Percentiles rank a stretch among this genome's conserved stretches.
Evolutionary conservation across 2,329 filamentous ascomycete genomes (phyloP).

Genomic region (Falciphora oryzae): DNA sequence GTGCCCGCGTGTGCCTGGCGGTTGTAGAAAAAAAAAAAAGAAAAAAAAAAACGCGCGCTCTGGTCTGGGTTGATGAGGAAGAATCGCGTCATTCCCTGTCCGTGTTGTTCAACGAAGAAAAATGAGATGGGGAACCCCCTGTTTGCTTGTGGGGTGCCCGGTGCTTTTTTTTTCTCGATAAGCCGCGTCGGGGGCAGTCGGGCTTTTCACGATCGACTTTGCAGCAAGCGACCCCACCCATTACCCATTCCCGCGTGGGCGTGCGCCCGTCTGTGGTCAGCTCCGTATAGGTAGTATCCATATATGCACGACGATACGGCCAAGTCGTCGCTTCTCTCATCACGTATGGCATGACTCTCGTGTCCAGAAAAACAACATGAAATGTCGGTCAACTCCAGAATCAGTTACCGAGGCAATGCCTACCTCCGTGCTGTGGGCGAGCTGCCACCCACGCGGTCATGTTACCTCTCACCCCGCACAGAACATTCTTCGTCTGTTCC

Average conservation of each 20-base stretch:
- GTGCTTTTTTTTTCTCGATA: too few species aligned
- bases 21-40: too few species aligned
- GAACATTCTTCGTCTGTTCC: neutral
- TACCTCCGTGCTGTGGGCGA: neutral
- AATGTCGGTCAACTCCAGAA: neutral
- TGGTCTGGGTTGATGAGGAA: too few species aligned
- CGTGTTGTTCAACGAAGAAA: too few species aligned
- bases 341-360: slow-evolving; percentile 1
- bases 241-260: neutral
- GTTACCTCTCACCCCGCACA: neutral
- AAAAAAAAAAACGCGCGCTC: too few species aligned
- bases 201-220: neutral
- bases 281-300: neutral
- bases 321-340: neutral
- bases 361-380: neutral
- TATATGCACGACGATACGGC: neutral
- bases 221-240: neutral
- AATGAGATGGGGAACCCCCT: too few species aligned
- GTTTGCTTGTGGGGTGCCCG: too few species aligned
- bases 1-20: too few species aligned
- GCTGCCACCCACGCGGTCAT: neutral
- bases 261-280: too few species aligned
- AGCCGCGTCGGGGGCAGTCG: neutral
- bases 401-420: neutral
- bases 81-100: too few species aligned